Base-by-base conservation (phyloP, 805 yeast genomes). In the Suhomyces canberraensis region DNA sequence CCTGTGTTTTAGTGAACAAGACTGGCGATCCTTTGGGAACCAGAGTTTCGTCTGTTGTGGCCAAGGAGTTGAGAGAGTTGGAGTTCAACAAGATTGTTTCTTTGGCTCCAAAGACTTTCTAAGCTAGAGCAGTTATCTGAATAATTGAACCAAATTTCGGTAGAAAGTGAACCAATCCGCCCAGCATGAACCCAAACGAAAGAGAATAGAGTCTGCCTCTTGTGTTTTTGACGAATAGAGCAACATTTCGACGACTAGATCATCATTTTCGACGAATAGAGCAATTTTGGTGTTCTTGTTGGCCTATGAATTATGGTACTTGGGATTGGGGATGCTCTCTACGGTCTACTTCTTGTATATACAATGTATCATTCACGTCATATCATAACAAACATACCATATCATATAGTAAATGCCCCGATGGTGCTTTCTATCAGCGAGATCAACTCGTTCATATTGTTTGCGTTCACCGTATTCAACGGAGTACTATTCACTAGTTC, bases 21-120 rank as follows among this genome's bases (percentile, higher is more conserved):
- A 84, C 81, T 54, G 84, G 86, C 19, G 98, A 93, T 56, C 96
- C 97, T 8, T 73, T 93, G 35, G 98, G 98, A 13, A 84, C 96
- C 17, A 84, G 98, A 75, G 86, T 93, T 42, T 73, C 84, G 21
- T 80, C 90, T 27, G 93, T 85, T 32, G 96, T 91, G 16, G 95
- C 96, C 16, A 84, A 85, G 60, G 97, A 91, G 61, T 73, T 93
- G 42, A 81, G 81, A 66, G 86, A 84, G 44, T 81, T 78, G 66
- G 84, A 88, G 42, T 88, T 76, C 62, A 82, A 79, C 66, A 91
- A 91, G 69, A 79, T 93, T 36, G 87, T 87, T 26, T 73, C 96
- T 9, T 75, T 91, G 61, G 98, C 98, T 14, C 96, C 97, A 52
- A 84, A 87, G 43, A 45, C 49, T n/a, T 45, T 45, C 29, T 45